phyloP scores from a whole-genome alignment of 768 basidiomycete species.

The Pleurotus sapidus region DNA sequence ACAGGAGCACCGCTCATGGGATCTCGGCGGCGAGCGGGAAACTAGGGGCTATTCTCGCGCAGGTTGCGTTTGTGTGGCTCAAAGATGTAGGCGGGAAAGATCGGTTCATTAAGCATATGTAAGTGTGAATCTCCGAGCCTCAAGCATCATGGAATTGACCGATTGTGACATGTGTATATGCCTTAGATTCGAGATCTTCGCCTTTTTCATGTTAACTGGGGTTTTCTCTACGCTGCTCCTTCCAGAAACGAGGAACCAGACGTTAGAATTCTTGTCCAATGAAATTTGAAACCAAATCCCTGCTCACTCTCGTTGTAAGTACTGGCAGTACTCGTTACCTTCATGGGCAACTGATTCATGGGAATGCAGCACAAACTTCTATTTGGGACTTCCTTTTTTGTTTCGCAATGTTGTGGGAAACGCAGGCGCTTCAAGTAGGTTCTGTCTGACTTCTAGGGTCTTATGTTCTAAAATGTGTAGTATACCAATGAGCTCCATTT shows the following conservation, averaged over 20 bases:
- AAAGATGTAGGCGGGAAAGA: slow-evolving; percentile 66
- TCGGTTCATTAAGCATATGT: slow-evolving; percentile 69
- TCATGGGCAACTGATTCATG: not conserved
- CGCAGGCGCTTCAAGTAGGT: no score
- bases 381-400: not conserved
- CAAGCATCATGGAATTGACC: no score
- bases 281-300: slow-evolving; percentile 63
- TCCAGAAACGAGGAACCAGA: slow-evolving; percentile 70
- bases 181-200: slow-evolving; percentile 71
- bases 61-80: slow-evolving; percentile 71
- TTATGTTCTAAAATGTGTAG: no score
- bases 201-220: slow-evolving; percentile 85
- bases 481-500: no score
- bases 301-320: no score
- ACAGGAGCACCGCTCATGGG: slow-evolving; percentile 83
- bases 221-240: slow-evolving; percentile 77
- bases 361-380: not conserved
- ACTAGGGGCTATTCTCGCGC: slow-evolving; percentile 77
- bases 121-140: slow-evolving; percentile 20
- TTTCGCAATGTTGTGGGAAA: no score
- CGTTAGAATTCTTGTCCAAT: slow-evolving; percentile 72
- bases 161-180: no score
- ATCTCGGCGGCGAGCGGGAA: slow-evolving; percentile 84
- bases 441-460: no score
- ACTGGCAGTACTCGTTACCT: slow-evolving; percentile 28